Base-by-base conservation (phyloP, 352 stramenopile species). In the Thalassiosira livingstoniorum region DNA sequence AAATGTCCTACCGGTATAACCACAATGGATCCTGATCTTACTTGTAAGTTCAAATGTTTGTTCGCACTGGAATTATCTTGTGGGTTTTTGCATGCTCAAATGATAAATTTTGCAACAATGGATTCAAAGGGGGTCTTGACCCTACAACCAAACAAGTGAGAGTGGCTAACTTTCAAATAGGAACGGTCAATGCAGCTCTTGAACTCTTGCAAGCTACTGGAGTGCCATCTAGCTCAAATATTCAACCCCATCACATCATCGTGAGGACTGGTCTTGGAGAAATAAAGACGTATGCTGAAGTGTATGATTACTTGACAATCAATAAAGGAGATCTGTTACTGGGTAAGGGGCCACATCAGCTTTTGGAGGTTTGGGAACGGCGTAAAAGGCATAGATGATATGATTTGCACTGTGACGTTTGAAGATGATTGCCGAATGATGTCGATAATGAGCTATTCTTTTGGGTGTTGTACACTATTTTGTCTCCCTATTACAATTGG, bases 1-100 rank as follows among this genome's bases (percentile, higher is more conserved):
- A 92, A 82, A 47, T 96, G 92, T 86, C 92, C 92, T 0, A 96
- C 91, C 18, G 92, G 92, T 0, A 93, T 96, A 34, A 89, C 92
- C 15, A 96, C 92, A 0, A 87, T 92, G 72, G 81, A 95, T 76
- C 65, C 65, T 11, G 75, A 92, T 4, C 76, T 96, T 13, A 88
- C 62, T 45, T 82, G 69, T 13, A 90, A 88, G 15, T 84, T 95
- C 11, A 32, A 45, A 43, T 45, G 57, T 64, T 18, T 51, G 42
- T 51, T 18, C 18, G 42, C 7, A n/a, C n/a, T n/a, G n/a, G 42
- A 18, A 51, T 18, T 18, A 18, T 51, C 7, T 51, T 51, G 7
- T 18, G 42, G 42, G 18, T 18, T 51, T 7, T 18, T 51, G 42
- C 7, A 51, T 18, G 7, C 7, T 51, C 42, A 51, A 51, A 51